Percentiles rank a stretch among this genome's conserved stretches.
phyloP scores from a whole-genome alignment of 345 rosid genomes.

The Syzygium aqueum region DNA sequence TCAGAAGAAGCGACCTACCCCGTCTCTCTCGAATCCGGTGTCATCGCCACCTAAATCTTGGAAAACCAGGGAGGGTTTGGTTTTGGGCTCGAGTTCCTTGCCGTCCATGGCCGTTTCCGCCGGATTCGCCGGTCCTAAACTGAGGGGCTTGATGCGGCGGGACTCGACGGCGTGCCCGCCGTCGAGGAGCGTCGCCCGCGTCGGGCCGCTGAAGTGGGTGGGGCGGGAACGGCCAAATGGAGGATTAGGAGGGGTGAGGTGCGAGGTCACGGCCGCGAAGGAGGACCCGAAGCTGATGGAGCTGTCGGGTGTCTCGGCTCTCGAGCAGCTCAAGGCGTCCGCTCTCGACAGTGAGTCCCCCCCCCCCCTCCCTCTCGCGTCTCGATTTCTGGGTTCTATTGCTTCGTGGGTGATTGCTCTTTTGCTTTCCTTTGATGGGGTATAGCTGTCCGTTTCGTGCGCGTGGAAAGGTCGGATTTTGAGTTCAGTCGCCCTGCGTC shows the following conservation, averaged over 20 bases:
- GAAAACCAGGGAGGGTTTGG: neutral
- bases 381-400: neutral
- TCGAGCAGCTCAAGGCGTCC: slow-evolving; percentile 58
- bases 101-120: neutral
- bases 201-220: neutral
- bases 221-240: neutral
- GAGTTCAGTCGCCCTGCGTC: neutral
- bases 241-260: neutral
- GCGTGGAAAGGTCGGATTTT: neutral
- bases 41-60: neutral
- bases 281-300: slow-evolving; percentile 1
- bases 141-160: neutral
- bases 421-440: neutral
- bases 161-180: neutral
- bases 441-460: neutral
- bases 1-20: neutral
- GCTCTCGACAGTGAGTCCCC: slow-evolving; percentile 45
- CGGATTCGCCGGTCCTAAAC: neutral
- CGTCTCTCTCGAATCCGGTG: neutral
- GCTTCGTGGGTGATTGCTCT: neutral
- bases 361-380: neutral
- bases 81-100: neutral
- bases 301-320: slow-evolving; percentile 44
- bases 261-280: neutral
- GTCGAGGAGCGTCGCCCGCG: neutral